Conservation (phyloP, 441 rosid genomes). For the Rhodomyrtus psidioides region DNA sequence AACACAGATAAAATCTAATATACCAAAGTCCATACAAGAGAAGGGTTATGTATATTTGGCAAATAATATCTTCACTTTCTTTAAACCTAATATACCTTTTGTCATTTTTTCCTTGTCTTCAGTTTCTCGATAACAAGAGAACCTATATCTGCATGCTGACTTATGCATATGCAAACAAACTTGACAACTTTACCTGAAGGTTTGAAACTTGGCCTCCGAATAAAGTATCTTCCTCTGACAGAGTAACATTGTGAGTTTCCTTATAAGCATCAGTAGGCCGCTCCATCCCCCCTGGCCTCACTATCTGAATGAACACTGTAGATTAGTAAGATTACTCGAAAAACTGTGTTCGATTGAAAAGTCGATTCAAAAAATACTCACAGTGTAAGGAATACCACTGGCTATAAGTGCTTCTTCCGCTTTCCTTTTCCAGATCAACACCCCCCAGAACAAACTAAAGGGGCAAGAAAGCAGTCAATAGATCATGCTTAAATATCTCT, state of each 20-base stretch:
- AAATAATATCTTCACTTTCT: background rate
- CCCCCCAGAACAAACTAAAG: conserved; percentile 93
- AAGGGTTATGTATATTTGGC: background rate
- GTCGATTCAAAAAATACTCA: conserved; percentile 24
- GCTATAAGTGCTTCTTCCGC: conserved; percentile 93
- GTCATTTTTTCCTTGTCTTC: background rate
- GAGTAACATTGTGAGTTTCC: conserved; percentile 83
- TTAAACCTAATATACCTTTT: background rate
- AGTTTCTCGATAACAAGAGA: background rate
- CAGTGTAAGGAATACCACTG: conserved; percentile 90
- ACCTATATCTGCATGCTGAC: background rate
- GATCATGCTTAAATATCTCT: background rate
- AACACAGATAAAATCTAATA: background rate
- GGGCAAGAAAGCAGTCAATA: conserved; percentile 4
- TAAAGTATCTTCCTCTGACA: conserved; percentile 76
- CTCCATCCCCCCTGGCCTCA: conserved; percentile 99
- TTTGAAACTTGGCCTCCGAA: conserved; percentile 97
- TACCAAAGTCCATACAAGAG: background rate
- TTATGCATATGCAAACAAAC: background rate
- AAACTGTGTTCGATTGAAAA: background rate
- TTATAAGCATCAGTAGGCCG: conserved; percentile 93
- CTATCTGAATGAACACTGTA: conserved; percentile 63
- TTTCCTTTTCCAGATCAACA: conserved; percentile 91
- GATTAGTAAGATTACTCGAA: conserved; percentile 1
- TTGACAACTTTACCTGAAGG: conserved; percentile 63